These are phyloP conservation scores for Neopestalotiopsis sp. DNA, from an alignment of 2,329 filamentous ascomycete genomes.

Conservation along the genomic window DNA sequence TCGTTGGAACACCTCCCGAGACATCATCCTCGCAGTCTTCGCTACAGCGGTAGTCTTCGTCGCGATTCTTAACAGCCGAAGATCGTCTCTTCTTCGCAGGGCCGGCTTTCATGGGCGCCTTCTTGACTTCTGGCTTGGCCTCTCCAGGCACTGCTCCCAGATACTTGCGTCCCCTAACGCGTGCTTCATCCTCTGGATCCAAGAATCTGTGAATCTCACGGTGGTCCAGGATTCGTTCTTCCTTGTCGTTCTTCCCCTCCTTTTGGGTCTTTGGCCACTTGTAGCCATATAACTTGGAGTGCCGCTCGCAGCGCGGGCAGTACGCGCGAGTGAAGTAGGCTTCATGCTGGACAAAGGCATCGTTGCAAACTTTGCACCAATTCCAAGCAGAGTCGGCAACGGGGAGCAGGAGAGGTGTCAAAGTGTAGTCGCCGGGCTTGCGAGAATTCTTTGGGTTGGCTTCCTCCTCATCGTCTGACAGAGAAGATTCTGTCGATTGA, in stretches of 20 bases:
- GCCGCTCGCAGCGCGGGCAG: conserved; percentile 91
- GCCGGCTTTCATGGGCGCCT: background rate
- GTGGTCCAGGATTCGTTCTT: conserved; percentile 79
- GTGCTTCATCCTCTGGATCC: conserved; percentile 69
- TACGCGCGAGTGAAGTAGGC: conserved; percentile 85
- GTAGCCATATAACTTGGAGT: conserved; percentile 94
- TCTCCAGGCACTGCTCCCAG: conserved; percentile 14
- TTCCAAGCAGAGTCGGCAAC: conserved; percentile 84
- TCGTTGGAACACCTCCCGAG: background rate
- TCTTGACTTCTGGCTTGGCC: conserved; percentile 17
- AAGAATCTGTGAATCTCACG: conserved; percentile 87
- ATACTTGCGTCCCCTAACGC: conserved; percentile 48
- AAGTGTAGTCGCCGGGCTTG: conserved; percentile 78
- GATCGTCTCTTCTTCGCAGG: background rate
- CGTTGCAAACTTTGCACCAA: conserved; percentile 82
- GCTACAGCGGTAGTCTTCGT: background rate
- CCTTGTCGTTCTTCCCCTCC: conserved; percentile 74
- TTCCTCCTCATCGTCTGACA: background rate
- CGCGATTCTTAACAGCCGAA: background rate
- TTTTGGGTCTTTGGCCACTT: conserved; percentile 95
- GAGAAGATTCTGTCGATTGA: background rate
- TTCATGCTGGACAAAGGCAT: conserved; percentile 85
- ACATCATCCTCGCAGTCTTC: background rate
- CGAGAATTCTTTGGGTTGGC: conserved; percentile 41
- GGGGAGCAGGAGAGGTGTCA: conserved; percentile 76